These are phyloP conservation scores for Fusarium mexicanum DNA, from an alignment of 2,329 filamentous ascomycete species.

Conservation along the genomic window DNA sequence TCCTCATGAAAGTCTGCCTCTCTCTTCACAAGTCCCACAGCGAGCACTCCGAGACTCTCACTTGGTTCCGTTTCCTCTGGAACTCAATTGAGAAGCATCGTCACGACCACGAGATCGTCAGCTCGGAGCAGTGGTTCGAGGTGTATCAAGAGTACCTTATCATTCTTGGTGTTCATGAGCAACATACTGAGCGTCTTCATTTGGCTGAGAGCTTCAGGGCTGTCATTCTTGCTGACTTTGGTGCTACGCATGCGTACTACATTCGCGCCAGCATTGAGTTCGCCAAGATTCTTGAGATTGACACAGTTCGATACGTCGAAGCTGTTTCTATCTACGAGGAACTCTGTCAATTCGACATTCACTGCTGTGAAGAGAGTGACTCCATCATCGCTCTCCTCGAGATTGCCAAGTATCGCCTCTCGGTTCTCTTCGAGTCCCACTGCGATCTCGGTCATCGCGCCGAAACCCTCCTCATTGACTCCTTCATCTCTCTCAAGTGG, in stretches of 20 bases:
- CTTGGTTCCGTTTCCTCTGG: slow-evolving; percentile 1
- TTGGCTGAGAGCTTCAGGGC: background rate
- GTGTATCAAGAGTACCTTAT: background rate
- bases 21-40: background rate
- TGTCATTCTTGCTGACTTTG: background rate
- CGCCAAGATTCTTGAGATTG: background rate
- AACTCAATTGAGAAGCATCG: slow-evolving; percentile 3
- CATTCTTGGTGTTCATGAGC: background rate
- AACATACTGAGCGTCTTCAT: background rate
- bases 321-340: slow-evolving; percentile 1
- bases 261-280: background rate
- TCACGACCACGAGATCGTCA: background rate
- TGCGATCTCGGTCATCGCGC: background rate
- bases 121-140: background rate
- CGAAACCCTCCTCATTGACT: background rate
- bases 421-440: background rate
- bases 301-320: background rate
- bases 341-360: background rate
- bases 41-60: background rate
- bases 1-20: background rate
- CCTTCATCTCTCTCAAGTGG: background rate
- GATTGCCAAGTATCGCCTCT: background rate
- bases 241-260: background rate
- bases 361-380: background rate
- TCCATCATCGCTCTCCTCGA: background rate